Percentiles rank a stretch among this genome's conserved stretches.
Conservation (phyloP, 2,329 filamentous ascomycete genomes). For the Fusarium albosuccineum region DNA sequence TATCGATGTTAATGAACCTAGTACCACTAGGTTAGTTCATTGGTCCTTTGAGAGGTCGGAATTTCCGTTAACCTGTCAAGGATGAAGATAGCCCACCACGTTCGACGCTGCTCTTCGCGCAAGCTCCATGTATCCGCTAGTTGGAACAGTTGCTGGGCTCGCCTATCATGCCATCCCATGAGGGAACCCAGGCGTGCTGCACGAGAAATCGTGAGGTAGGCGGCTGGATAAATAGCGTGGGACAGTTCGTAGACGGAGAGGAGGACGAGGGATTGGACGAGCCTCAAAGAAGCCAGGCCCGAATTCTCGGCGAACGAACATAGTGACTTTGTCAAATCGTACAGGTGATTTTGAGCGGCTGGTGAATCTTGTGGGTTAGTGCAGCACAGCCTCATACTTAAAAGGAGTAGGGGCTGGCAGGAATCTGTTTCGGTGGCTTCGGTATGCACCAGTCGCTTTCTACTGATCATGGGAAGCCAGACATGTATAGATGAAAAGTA, state of each 20-base stretch:
- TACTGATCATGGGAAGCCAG: conserved; percentile 37
- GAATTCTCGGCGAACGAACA: conserved; percentile 23
- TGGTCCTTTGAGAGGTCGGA: background rate
- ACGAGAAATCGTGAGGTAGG: conserved; percentile 33
- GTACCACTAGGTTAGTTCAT: background rate
- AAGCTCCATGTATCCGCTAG: conserved; percentile 30
- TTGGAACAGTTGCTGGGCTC: conserved; percentile 24
- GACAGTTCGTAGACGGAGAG: conserved; percentile 27
- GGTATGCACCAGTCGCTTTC: conserved; percentile 22
- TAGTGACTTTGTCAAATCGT: conserved; percentile 14
- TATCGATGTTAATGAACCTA: conserved; percentile 26
- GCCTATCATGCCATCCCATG: conserved; percentile 29
- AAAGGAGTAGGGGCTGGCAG: conserved; percentile 24
- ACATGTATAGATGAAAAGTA: conserved; percentile 32
- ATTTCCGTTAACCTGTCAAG: conserved; percentile 30
- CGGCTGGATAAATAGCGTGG: conserved; percentile 37
- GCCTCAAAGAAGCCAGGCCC: conserved; percentile 28
- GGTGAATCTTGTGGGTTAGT: too few relatives aligned
- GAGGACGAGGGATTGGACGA: conserved; percentile 32
- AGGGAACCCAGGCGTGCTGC: conserved; percentile 34
- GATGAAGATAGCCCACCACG: conserved; percentile 39
- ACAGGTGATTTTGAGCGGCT: conserved; percentile 1
- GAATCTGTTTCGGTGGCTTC: background rate
- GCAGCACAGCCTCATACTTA: conserved; percentile 37
- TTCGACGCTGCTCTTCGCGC: conserved; percentile 36